Percentiles rank a stretch among this genome's conserved stretches.
Evolutionary conservation across 1,139 yeast species (phyloP).

Genomic region (Blastobotrys illinoisensis): DNA sequence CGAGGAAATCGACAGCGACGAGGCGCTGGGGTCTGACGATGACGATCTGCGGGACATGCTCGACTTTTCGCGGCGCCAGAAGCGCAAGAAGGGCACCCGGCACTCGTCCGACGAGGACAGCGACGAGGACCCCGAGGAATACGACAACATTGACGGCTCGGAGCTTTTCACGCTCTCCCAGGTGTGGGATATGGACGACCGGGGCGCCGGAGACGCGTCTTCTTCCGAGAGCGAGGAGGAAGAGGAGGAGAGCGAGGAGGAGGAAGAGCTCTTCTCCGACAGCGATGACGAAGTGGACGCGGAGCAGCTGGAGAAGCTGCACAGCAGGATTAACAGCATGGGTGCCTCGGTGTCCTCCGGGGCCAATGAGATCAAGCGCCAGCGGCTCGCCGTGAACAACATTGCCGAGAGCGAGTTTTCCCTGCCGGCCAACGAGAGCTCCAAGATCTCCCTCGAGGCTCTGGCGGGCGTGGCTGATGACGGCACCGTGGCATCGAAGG

Average conservation of each 20-base stretch:
- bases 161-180: constrained; percentile 74
- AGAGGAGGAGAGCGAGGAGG: constrained; percentile 43
- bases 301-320: constrained; percentile 20
- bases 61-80: constrained; percentile 21
- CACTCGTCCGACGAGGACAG: constrained; percentile 17
- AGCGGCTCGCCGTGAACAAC: constrained; percentile 47
- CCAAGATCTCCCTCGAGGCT: constrained; percentile 62
- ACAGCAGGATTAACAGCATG: constrained; percentile 22
- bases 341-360: constrained; percentile 24
- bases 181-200: constrained; percentile 82
- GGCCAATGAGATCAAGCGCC: constrained; percentile 28
- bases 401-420: constrained; percentile 67
- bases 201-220: constrained; percentile 20
- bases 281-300: constrained; percentile 27
- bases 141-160: constrained; percentile 56
- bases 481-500: constrained; percentile 36
- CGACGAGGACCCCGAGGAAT: constrained; percentile 37
- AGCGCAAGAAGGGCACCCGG: constrained; percentile 13
- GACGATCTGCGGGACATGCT: constrained; percentile 24
- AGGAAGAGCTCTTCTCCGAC: constrained; percentile 26
- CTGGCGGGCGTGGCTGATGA: constrained; percentile 63
- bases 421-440: constrained; percentile 50
- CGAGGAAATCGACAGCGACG: constrained; percentile 43
- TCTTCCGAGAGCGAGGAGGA: constrained; percentile 46
- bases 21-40: constrained; percentile 34